Percentiles rank a stretch among this genome's conserved stretches.
phyloP scores from a whole-genome alignment of 257 asterid species.

The Salvia miltiorrhiza region DNA sequence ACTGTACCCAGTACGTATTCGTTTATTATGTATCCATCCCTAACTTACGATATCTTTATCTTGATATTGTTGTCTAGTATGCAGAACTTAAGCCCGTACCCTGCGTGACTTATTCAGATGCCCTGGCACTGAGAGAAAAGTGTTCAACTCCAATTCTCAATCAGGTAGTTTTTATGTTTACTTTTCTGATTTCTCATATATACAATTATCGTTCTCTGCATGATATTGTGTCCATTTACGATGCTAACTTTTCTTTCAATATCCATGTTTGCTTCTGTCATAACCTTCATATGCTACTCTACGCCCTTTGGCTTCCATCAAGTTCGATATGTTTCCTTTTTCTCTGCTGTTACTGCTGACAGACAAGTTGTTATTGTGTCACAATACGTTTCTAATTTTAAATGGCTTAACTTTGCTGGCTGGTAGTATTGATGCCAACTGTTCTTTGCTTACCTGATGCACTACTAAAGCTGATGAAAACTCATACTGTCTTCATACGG shows the following conservation, averaged over 20 bases:
- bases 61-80: conserved; percentile 52
- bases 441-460: conserved; percentile 1
- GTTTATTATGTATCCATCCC: background rate
- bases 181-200: background rate
- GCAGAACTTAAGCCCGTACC: conserved; percentile 99
- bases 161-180: conserved; percentile 55
- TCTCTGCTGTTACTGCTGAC: background rate
- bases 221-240: background rate
- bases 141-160: conserved; percentile 85
- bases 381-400: background rate
- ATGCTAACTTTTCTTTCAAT: background rate
- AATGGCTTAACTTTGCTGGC: background rate
- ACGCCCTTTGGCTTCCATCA: background rate
- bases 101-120: conserved; percentile 86
- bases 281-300: too few species aligned
- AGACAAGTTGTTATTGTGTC: background rate
- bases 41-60: conserved; percentile 6
- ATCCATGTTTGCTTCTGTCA: background rate
- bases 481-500: background rate
- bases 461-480: background rate
- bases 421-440: background rate
- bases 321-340: background rate
- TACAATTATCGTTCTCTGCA: background rate
- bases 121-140: conserved; percentile 67
- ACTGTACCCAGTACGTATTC: conserved; percentile 55